A percentile compares a stretch with the other conserved stretches of the same genome.
phyloP scores from a whole-genome alignment of 768 basidiomycete species.

The Coprinellus aureogranulatus region DNA sequence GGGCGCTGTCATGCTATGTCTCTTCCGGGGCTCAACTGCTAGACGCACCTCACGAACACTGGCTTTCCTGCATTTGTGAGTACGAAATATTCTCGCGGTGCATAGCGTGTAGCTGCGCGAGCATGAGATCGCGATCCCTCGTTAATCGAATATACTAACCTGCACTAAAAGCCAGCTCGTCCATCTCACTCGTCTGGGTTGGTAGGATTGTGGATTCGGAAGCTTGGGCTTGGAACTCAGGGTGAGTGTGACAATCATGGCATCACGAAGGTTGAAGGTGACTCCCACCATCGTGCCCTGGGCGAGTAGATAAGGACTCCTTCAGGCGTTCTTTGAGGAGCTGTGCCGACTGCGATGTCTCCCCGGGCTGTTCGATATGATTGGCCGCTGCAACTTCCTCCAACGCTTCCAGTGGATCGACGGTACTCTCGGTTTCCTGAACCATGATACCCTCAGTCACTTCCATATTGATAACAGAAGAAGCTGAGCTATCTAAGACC shows the following conservation, averaged over 20 bases:
- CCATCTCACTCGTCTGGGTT: slow-evolving; percentile 29
- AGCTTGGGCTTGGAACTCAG: slow-evolving; percentile 26
- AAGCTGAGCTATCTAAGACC: slow-evolving; percentile 61
- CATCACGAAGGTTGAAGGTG: too few relatives aligned
- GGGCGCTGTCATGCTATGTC: neutral
- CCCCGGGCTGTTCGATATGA: slow-evolving; percentile 37
- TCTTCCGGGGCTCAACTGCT: neutral
- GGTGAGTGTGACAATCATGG: slow-evolving; percentile 1
- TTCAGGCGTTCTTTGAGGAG: slow-evolving; percentile 68
- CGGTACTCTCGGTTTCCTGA: slow-evolving; percentile 66
- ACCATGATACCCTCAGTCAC: slow-evolving; percentile 67
- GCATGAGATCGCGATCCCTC: neutral
- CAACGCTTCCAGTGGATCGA: slow-evolving; percentile 53
- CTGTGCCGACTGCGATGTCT: slow-evolving; percentile 61
- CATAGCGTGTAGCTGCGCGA: slow-evolving; percentile 37
- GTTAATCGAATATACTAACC: slow-evolving; percentile 28
- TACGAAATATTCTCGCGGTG: slow-evolving; percentile 82
- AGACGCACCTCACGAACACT: slow-evolving; percentile 78
- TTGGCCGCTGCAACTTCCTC: slow-evolving; percentile 54
- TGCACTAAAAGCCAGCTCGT: slow-evolving; percentile 39
- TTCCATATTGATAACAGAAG: slow-evolving; percentile 68
- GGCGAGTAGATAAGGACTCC: slow-evolving; percentile 57
- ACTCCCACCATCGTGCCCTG: slow-evolving; percentile 46
- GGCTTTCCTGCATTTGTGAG: slow-evolving; percentile 96
- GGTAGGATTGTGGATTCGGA: slow-evolving; percentile 27